Percentiles rank a stretch among this genome's conserved stretches.
Conservation (phyloP, 768 basidiomycete genomes). For the Trametopsis cervina region DNA sequence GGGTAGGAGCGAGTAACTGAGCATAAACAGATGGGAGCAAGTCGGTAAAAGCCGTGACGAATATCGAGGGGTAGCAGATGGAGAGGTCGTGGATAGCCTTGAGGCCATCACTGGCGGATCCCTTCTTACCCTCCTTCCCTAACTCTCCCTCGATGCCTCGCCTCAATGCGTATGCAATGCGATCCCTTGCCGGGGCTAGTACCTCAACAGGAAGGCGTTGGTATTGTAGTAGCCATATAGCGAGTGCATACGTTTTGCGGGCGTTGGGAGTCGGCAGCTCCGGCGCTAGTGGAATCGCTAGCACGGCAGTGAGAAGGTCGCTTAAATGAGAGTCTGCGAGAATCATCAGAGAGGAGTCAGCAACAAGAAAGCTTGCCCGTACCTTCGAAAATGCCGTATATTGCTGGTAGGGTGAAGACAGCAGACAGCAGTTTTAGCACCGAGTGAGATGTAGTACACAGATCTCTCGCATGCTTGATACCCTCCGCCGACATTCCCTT, state of each 20-base stretch:
- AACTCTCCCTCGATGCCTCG: constrained; percentile 80
- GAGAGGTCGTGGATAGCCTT: constrained; percentile 73
- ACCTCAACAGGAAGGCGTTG: constrained; percentile 62
- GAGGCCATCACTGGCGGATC: constrained; percentile 69
- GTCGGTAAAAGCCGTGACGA: constrained; percentile 58
- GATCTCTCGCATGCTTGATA: constrained; percentile 72
- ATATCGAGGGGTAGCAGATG: constrained; percentile 53
- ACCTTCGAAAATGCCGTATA: constrained; percentile 61
- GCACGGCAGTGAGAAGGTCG: constrained; percentile 51
- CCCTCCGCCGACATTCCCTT: constrained; percentile 72
- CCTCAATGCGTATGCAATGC: constrained; percentile 64
- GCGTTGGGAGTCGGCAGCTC: constrained; percentile 75
- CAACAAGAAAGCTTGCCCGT: constrained; percentile 17
- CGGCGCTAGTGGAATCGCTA: constrained; percentile 66
- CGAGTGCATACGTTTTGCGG: constrained; percentile 77
- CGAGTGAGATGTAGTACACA: constrained; percentile 66
- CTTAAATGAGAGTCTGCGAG: constrained; percentile 49
- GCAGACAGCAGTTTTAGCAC: constrained; percentile 60
- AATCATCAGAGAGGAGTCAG: constrained; percentile 9
- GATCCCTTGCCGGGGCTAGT: constrained; percentile 52
- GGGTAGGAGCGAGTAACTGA: constrained; percentile 57
- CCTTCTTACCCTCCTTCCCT: constrained; percentile 87
- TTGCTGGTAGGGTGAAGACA: constrained; percentile 51
- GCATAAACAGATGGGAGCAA: constrained; percentile 57
- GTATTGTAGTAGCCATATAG: constrained; percentile 66